These are phyloP conservation scores for Phlebopus sp. DNA, from an alignment of 1,284 basidiomycete genomes.

Conservation along the genomic window DNA sequence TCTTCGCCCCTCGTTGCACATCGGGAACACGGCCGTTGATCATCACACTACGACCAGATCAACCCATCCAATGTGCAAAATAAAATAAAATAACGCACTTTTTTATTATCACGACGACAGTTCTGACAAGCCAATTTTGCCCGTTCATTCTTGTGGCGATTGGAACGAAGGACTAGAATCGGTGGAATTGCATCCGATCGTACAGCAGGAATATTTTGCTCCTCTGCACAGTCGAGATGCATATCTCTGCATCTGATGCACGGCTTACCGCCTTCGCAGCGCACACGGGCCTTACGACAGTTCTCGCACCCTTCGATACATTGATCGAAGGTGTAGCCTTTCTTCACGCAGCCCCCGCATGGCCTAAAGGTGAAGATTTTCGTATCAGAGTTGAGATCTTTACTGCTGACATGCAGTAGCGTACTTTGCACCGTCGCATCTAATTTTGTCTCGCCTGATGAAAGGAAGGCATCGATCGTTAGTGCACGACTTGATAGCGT, in stretches of 20 bases:
- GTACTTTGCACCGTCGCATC: conserved; percentile 54
- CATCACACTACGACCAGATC: conserved; percentile 33
- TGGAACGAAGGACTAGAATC: conserved; percentile 20
- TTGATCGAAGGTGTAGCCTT: conserved; percentile 45
- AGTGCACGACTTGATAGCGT: not conserved
- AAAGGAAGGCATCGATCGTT: conserved; percentile 8
- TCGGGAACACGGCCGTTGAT: conserved; percentile 55
- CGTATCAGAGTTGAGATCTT: conserved; percentile 3
- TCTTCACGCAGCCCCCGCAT: conserved; percentile 53
- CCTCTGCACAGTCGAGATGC: conserved; percentile 39
- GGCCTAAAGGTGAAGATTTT: conserved; percentile 35
- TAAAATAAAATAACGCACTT: conserved; percentile 35
- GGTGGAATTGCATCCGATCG: conserved; percentile 26
- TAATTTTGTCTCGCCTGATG: conserved; percentile 54
- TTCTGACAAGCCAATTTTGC: conserved; percentile 54
- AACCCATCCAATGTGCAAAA: not conserved
- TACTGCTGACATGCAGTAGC: conserved; percentile 11
- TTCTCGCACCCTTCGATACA: conserved; percentile 54
- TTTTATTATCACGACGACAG: conserved; percentile 61
- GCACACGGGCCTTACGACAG: conserved; percentile 51
- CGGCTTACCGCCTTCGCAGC: conserved; percentile 52
- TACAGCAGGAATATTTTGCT: conserved; percentile 15
- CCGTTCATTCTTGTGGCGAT: conserved; percentile 40
- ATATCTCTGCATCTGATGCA: conserved; percentile 47
- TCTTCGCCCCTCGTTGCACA: conserved; percentile 51